Conservation (phyloP, 2,329 filamentous ascomycete species). For the Arthrobotrys sinensis region DNA sequence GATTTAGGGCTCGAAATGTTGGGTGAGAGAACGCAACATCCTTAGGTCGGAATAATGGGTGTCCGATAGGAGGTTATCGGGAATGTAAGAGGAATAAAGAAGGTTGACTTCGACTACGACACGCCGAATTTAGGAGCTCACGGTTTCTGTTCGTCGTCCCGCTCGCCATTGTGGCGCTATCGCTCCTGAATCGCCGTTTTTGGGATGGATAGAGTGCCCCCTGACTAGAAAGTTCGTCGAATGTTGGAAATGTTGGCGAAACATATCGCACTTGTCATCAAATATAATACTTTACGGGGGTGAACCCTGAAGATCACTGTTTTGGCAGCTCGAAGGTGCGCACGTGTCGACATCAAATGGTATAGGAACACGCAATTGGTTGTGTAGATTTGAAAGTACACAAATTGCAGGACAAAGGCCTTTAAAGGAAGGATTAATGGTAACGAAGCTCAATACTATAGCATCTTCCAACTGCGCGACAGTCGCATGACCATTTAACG, state of each 20-base stretch:
- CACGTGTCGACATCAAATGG: not conserved
- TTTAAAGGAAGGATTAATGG: no score
- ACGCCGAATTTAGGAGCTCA: slow-evolving; percentile 31
- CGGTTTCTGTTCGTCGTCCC: not conserved
- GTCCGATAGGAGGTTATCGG: slow-evolving; percentile 25
- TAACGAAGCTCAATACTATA: no score
- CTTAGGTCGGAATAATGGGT: not conserved
- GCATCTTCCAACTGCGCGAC: no score
- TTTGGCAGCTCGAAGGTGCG: not conserved
- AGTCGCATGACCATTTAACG: no score
- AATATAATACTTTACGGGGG: not conserved
- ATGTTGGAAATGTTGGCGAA: slow-evolving; percentile 39
- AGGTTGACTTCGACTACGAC: not conserved
- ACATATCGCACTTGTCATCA: not conserved
- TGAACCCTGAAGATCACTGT: not conserved
- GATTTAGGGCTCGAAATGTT: slow-evolving; percentile 26
- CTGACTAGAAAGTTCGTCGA: slow-evolving; percentile 8
- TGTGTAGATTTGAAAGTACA: no score
- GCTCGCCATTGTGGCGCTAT: slow-evolving; percentile 16
- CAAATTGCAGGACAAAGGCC: no score
- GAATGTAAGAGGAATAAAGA: not conserved
- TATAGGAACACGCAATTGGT: no score
- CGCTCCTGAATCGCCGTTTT: slow-evolving; percentile 1
- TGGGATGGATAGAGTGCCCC: not conserved
- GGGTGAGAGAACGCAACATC: not conserved